A percentile compares a stretch with the other conserved stretches of the same genome.
Conservation (phyloP, 352 stramenopile genomes). For the Globisporangium iwayamae region DNA sequence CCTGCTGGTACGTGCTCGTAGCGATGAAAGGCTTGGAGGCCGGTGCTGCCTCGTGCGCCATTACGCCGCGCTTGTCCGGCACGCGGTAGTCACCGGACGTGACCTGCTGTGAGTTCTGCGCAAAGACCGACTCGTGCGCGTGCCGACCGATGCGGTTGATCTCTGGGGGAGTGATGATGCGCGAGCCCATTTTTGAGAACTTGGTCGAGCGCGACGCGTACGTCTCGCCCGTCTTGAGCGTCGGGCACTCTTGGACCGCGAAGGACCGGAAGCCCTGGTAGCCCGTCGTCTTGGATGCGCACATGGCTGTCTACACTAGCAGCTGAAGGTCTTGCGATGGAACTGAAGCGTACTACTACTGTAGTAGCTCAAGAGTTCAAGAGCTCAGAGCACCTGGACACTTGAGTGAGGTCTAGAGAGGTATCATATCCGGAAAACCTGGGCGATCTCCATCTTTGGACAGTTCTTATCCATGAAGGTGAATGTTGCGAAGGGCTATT, state of each 20-base stretch:
- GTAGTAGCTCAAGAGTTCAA: background rate
- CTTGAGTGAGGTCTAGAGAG: background rate
- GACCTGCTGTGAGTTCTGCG: conserved; percentile 38
- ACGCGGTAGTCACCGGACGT: conserved; percentile 59
- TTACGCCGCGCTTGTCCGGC: conserved; percentile 55
- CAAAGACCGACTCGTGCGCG: conserved; percentile 49
- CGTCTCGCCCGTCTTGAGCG: conserved; percentile 72
- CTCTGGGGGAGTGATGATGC: conserved; percentile 51
- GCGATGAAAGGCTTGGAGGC: conserved; percentile 54
- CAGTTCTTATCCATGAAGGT: background rate
- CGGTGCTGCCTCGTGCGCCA: conserved; percentile 32
- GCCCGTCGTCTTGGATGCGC: conserved; percentile 47
- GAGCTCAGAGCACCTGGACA: background rate
- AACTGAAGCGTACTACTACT: background rate
- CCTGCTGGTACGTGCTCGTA: conserved; percentile 55
- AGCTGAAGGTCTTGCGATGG: background rate
- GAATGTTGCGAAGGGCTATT: background rate
- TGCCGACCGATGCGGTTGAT: conserved; percentile 56
- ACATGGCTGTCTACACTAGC: conserved; percentile 17
- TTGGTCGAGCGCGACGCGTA: conserved; percentile 65
- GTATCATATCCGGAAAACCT: background rate
- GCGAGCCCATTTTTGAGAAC: conserved; percentile 74
- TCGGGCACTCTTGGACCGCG: conserved; percentile 56
- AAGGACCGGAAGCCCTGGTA: conserved; percentile 84
- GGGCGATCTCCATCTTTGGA: background rate